Base-by-base conservation (phyloP, 306 rosid species). In the Mucuna pruriens region DNA sequence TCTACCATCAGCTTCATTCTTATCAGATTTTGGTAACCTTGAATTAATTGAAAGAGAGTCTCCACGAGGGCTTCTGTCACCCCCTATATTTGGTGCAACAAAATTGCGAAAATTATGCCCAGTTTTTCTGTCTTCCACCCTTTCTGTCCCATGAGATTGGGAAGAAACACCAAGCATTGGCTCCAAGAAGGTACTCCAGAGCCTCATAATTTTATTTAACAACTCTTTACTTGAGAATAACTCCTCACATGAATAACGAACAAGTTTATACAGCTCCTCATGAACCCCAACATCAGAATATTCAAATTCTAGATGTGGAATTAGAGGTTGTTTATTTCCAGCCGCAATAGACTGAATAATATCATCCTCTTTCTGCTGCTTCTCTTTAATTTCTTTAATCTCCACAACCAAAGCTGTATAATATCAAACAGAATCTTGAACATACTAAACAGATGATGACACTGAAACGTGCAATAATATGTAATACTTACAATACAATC, bases 371-470 rank as follows among this genome's bases (percentile, higher is more conserved):
- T 90, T 88, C 76, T 91, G 97, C 85, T 88, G 94, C 63, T 85
- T 88, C 79, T 92, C 99, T 89, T 90, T 96, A 75, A 87, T 79
- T 80, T 93, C 99, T 88, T 90, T 96, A 84, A 96, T 96, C 87
- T 93, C 99, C 58, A 94, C 78, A 79, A 93, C 92, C 90, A 96
- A 86, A 75, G 90, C 99, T 96, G 91, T 69, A 63, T n/a, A 73
- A 78, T 80, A 67, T 74, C 74, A 45, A 57, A 71, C 64, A 75
- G 38, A 82, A 48, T 71, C 80, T 82, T 64, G 54, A 76, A 78
- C 75, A 26, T 63, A 66, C 45, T 26, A 87, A 34, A 62, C 73
- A 20, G 39, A 64, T 60, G 66, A 80, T 61, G 55, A 33, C 9
- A 77, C 36, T 16, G 36, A 71, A 69, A 64, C 10, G 26, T 42